phyloP scores from a whole-genome alignment of 2,329 filamentous ascomycete genomes.

The Neofusicoccum parvum region DNA sequence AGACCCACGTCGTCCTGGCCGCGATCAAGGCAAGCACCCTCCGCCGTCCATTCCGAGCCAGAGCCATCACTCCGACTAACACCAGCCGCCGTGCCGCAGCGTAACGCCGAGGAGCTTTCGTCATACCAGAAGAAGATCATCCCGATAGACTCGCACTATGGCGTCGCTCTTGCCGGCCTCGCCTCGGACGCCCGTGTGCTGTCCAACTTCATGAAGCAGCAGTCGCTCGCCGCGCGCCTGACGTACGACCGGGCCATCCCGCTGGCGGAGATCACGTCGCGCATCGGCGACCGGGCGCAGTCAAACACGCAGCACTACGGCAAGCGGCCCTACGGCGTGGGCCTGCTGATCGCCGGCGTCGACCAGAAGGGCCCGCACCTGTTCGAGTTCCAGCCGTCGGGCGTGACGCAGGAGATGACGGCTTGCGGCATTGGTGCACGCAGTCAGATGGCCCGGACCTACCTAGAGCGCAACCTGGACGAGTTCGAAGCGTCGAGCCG shows the following conservation, averaged over 20 bases:
- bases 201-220: constrained; percentile 99
- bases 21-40: constrained; percentile 78
- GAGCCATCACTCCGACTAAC: not conserved
- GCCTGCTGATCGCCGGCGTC: constrained; percentile 87
- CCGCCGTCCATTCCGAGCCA: constrained; percentile 4
- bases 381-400: constrained; percentile 96
- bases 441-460: constrained; percentile 96
- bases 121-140: constrained; percentile 99
- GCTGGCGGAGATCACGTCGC: constrained; percentile 81
- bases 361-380: constrained; percentile 93
- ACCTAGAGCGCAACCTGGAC: constrained; percentile 89
- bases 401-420: constrained; percentile 95
- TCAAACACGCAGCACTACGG: constrained; percentile 98
- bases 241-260: constrained; percentile 95
- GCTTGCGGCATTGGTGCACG: constrained; percentile 95
- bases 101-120: constrained; percentile 98
- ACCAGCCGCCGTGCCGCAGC: constrained; percentile 54
- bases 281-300: constrained; percentile 96
- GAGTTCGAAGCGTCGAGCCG: constrained; percentile 73
- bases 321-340: constrained; percentile 93
- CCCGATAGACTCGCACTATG: constrained; percentile 91
- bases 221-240: constrained; percentile 91
- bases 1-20: constrained; percentile 94
- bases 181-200: constrained; percentile 97
- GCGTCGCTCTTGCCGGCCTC: constrained; percentile 92